These are phyloP conservation scores for Neospora caninum DNA, from an alignment of 169 alveolate species.

Conservation along the genomic window DNA sequence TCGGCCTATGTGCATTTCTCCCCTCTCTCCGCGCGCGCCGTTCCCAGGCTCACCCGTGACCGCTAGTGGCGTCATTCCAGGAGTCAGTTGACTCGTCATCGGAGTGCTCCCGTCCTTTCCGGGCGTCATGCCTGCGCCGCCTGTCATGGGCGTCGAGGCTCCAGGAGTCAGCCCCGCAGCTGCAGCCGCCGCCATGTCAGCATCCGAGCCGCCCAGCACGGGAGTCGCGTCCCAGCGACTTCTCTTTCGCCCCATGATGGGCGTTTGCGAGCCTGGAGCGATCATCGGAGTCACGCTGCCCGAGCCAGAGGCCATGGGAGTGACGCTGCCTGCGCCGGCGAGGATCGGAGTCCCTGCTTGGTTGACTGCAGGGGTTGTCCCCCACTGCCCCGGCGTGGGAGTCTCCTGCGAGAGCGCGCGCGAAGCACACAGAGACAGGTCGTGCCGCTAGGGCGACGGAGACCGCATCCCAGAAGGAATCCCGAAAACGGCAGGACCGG, in stretches of 20 bases:
- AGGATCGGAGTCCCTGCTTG: conserved; percentile 36
- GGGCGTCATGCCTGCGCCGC: conserved; percentile 60
- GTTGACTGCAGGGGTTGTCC: conserved; percentile 67
- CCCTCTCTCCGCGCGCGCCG: not conserved
- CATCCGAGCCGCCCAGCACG: conserved; percentile 39
- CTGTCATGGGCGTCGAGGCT: conserved; percentile 47
- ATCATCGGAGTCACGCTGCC: conserved; percentile 37
- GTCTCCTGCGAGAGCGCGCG: conserved; percentile 58
- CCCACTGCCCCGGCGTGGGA: conserved; percentile 75
- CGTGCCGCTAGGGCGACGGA: too few species aligned
- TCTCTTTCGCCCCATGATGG: conserved; percentile 32
- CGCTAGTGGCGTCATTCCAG: conserved; percentile 81
- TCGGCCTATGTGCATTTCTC: too few species aligned
- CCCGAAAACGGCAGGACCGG: too few species aligned
- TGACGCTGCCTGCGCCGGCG: conserved; percentile 54
- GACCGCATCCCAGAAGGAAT: too few species aligned
- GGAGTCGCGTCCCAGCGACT: conserved; percentile 76
- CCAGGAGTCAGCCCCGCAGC: conserved; percentile 35
- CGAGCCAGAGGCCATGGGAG: conserved; percentile 40
- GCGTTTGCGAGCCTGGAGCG: conserved; percentile 32
- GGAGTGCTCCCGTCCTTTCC: conserved; percentile 67
- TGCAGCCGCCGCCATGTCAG: conserved; percentile 44
- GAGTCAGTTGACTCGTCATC: conserved; percentile 77
- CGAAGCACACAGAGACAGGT: not conserved
- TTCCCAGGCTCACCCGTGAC: conserved; percentile 66